Evolutionary conservation across 129 eudicot species (phyloP).

Genomic region (Artemisia tridentata): DNA sequence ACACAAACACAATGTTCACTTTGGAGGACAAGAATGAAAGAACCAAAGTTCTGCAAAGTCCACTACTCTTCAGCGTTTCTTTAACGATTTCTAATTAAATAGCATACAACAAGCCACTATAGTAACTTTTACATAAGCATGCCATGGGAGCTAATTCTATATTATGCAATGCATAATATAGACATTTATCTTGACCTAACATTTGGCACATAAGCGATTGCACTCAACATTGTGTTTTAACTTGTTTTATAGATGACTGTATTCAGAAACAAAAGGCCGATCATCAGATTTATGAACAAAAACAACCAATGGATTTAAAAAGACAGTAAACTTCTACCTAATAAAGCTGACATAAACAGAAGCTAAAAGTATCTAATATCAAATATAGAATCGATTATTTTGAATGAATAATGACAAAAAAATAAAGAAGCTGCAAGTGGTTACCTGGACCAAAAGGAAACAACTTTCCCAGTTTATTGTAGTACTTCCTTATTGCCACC

Average conservation of each 20-base stretch:
- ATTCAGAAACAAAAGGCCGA: background rate
- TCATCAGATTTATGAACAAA: background rate
- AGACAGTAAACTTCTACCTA: no score
- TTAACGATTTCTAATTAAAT: no score
- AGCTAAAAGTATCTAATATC: no score
- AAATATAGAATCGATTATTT: no score
- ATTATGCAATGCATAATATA: background rate
- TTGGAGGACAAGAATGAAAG: no score
- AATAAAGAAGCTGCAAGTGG: conserved; percentile 23
- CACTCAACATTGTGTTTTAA: background rate
- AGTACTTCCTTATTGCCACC: conserved; percentile 56
- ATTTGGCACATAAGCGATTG: background rate
- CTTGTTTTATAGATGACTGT: background rate
- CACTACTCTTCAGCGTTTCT: no score
- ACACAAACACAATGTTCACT: no score
- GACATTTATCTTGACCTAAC: background rate
- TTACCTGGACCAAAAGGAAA: conserved; percentile 46
- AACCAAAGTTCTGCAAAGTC: no score
- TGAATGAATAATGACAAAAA: background rate
- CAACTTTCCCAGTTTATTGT: conserved; percentile 48
- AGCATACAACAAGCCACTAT: no score
- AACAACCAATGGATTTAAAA: no score
- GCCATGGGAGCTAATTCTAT: background rate
- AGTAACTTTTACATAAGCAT: no score
- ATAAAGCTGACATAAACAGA: no score